Base-by-base conservation (phyloP, 768 basidiomycete genomes). In the Chalciporus chontae region DNA sequence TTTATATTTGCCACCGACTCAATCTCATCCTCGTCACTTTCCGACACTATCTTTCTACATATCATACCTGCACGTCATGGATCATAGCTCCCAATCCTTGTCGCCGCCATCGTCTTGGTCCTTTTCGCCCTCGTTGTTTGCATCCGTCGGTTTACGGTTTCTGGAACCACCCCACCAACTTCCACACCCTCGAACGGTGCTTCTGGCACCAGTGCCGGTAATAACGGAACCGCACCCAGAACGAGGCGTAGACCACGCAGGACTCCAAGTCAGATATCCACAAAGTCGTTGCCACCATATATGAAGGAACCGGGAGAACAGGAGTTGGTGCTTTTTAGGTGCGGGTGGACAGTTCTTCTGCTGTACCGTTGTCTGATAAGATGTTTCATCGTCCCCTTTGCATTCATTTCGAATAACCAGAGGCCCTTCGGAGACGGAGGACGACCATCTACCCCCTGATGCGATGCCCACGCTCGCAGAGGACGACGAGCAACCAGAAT, bases 281-380 rank as follows among this genome's bases (percentile, higher is more conserved):
- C 87, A 8, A 80, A 77, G 24, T 89, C 85, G 5, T 64, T 92
- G 26, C 90, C 90, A 5, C 79, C 76, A 24, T 92, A 92, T 57
- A 87, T 80, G 71, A 90, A 90, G 67, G 89, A 92, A 52, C 87
- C 90, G 0, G 89, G 88, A 14, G 90, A 90, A 42, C 74, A 84
- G 34, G 90, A 92, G 63, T 73, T 92, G 24, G 90, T 92, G 5
- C 80, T 92, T 45, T 72, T 68, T 39, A 65, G 76, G 77, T 79
- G 51, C 54, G 72, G 8, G 23, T 40, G 19, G 27, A 15, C n/a
- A 6, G 27, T 37, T 38, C 10, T n/a, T n/a, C 24, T 6, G n/a
- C 7, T 18, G n/a, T 1, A 36, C 8, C 1, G 34, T 36, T 31
- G n/a, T 36, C 34, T 36, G 15, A 36, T n/a, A 15, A 36, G n/a